phyloP scores from a whole-genome alignment of 176 grass and related monocot species.

The Aechmea fasciata region DNA sequence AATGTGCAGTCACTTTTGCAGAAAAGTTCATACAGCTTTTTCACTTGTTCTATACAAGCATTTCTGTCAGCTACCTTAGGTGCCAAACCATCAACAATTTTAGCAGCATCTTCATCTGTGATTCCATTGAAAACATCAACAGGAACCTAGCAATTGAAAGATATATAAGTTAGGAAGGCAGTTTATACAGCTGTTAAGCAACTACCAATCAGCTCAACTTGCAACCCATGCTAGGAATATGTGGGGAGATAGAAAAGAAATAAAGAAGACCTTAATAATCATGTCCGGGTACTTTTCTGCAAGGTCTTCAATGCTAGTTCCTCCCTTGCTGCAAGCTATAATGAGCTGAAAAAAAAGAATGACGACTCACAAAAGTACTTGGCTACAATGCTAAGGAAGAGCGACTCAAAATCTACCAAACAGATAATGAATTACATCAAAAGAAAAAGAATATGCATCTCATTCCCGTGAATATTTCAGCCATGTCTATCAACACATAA shows the following conservation, averaged over 20 bases:
- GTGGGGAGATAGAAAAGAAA: background rate
- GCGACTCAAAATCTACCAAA: no score
- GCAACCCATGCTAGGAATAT: background rate
- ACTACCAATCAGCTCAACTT: background rate
- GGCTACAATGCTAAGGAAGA: background rate
- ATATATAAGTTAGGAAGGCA: constrained; percentile 20
- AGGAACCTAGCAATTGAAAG: constrained; percentile 53
- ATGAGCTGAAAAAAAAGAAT: constrained; percentile 63
- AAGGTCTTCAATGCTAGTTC: constrained; percentile 98
- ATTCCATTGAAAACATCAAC: constrained; percentile 98
- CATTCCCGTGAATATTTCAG: no score
- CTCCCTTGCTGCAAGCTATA: constrained; percentile 88
- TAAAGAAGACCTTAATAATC: constrained; percentile 73
- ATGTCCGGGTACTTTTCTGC: constrained; percentile 94
- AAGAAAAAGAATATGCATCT: no score
- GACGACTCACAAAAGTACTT: background rate
- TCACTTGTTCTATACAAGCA: constrained; percentile 93
- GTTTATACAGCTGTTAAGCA: background rate
- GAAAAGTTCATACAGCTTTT: constrained; percentile 91
- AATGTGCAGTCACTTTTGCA: constrained; percentile 75
- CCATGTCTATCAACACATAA: no score
- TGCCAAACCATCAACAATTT: constrained; percentile 95
- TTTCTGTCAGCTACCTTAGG: constrained; percentile 71
- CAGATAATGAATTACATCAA: no score
- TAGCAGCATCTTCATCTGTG: constrained; percentile 84